phyloP scores from a whole-genome alignment of 2,329 filamentous ascomycete species.

The Monosporascus cannonballus region DNA sequence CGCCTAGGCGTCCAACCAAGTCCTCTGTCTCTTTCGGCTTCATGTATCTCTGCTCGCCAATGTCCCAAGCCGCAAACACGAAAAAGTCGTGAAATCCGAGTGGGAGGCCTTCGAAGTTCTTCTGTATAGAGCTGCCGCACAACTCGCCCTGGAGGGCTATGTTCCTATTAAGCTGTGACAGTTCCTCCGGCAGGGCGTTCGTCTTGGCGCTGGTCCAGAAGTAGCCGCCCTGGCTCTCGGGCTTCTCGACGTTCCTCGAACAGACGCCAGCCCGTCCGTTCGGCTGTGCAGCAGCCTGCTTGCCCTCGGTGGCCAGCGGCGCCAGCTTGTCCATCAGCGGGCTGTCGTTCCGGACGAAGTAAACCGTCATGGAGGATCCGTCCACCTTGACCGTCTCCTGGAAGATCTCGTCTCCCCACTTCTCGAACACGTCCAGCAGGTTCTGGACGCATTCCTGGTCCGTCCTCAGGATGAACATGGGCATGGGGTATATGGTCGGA shows the following conservation, averaged over 20 bases:
- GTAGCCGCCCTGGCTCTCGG: neutral
- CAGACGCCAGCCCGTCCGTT: slow-evolving; percentile 28
- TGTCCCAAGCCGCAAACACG: slow-evolving; percentile 27
- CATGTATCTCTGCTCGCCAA: slow-evolving; percentile 22
- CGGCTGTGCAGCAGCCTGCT: slow-evolving; percentile 17
- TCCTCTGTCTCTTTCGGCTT: slow-evolving; percentile 20
- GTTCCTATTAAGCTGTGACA: slow-evolving; percentile 11
- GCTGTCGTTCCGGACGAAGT: slow-evolving; percentile 25
- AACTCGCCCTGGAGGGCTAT: slow-evolving; percentile 28
- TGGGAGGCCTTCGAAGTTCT: slow-evolving; percentile 23
- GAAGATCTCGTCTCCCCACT: slow-evolving; percentile 18
- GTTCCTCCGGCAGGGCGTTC: slow-evolving; percentile 15
- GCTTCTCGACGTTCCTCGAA: slow-evolving; percentile 20
- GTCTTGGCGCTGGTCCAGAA: slow-evolving; percentile 20
- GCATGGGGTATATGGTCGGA: slow-evolving; percentile 7
- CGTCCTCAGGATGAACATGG: slow-evolving; percentile 18
- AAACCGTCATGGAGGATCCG: slow-evolving; percentile 31
- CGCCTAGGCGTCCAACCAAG: slow-evolving; percentile 19
- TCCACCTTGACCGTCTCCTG: slow-evolving; percentile 35
- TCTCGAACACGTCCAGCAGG: slow-evolving; percentile 11
- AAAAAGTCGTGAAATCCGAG: slow-evolving; percentile 23
- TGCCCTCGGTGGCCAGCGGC: slow-evolving; percentile 4
- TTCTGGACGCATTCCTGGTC: slow-evolving; percentile 21
- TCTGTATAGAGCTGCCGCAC: slow-evolving; percentile 19
- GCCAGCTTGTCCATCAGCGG: slow-evolving; percentile 13